Percentiles rank a stretch among this genome's conserved stretches.
Conservation (phyloP, 176 grass and related monocot species). For the Carex littledalei region DNA sequence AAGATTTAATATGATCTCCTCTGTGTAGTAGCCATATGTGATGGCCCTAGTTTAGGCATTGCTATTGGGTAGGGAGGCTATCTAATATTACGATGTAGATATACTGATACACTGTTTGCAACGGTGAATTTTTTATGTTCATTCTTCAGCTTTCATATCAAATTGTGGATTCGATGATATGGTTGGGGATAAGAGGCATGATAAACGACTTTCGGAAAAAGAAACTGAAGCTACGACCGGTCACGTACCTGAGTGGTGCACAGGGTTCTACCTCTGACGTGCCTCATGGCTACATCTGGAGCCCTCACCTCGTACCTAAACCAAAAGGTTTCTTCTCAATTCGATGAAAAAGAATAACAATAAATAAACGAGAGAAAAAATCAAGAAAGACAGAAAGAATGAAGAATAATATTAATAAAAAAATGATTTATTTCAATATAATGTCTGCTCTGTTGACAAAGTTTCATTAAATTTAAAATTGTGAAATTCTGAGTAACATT, state of each 20-base stretch:
- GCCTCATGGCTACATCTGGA: constrained; percentile 87
- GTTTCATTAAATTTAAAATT: not conserved
- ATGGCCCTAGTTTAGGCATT: not conserved
- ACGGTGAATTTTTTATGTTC: constrained; percentile 2
- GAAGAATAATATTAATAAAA: constrained; percentile 1
- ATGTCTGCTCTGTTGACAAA: not conserved
- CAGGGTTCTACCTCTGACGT: constrained; percentile 59
- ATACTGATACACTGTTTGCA: not conserved
- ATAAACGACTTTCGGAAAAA: constrained; percentile 80
- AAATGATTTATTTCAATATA: constrained; percentile 4
- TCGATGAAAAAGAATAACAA: not conserved
- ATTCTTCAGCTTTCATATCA: constrained; percentile 75
- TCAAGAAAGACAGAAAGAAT: no score
- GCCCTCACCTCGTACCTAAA: constrained; percentile 82
- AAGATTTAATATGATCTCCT: not conserved
- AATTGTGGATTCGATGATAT: constrained; percentile 82
- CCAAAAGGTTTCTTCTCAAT: constrained; percentile 48
- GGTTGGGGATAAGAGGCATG: constrained; percentile 83
- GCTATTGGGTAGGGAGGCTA: not conserved
- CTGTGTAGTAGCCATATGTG: not conserved
- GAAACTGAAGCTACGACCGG: constrained; percentile 63
- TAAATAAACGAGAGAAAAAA: not conserved
- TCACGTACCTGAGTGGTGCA: constrained; percentile 69
- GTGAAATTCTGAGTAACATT: not conserved
- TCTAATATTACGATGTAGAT: not conserved